Percentiles rank a stretch among this genome's conserved stretches.
Conservation (phyloP, 306 rosid species). For the Malus sieversii region DNA sequence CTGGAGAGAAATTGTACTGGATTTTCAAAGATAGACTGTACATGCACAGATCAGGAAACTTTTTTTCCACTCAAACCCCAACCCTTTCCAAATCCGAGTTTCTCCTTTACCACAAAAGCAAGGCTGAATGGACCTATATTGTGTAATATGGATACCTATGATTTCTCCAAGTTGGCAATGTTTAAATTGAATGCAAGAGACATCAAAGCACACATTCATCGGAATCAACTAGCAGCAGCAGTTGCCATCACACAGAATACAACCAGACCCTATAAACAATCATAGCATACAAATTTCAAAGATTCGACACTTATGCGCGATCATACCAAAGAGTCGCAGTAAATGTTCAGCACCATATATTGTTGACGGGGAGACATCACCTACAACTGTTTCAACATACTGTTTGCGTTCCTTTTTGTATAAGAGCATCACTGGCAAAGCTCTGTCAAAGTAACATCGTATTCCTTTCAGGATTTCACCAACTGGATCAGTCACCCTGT, state of each 20-base stretch:
- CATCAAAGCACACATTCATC: neutral
- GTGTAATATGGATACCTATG: neutral
- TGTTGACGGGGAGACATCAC: conserved; percentile 68
- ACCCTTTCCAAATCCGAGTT: neutral
- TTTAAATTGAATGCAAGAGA: neutral
- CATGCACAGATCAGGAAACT: neutral
- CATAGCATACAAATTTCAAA: conserved; percentile 11
- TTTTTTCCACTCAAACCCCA: neutral
- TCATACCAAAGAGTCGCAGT: conserved; percentile 88
- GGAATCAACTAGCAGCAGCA: neutral
- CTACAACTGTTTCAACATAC: conserved; percentile 46
- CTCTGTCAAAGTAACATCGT: conserved; percentile 86
- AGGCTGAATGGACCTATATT: neutral
- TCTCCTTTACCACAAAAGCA: neutral
- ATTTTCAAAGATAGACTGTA: neutral
- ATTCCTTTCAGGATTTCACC: conserved; percentile 86
- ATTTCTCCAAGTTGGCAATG: neutral
- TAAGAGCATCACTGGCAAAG: conserved; percentile 82
- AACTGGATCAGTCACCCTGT: conserved; percentile 61
- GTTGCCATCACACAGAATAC: neutral
- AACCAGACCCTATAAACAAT: neutral
- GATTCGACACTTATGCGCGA: conserved; percentile 5
- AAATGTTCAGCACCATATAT: conserved; percentile 95
- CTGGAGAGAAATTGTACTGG: neutral
- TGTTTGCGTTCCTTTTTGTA: conserved; percentile 90